A percentile compares a stretch with the other conserved stretches of the same genome.
Evolutionary conservation across 495 filamentous ascomycete species (phyloP).

Genomic region (Cenococcum geophilum): DNA sequence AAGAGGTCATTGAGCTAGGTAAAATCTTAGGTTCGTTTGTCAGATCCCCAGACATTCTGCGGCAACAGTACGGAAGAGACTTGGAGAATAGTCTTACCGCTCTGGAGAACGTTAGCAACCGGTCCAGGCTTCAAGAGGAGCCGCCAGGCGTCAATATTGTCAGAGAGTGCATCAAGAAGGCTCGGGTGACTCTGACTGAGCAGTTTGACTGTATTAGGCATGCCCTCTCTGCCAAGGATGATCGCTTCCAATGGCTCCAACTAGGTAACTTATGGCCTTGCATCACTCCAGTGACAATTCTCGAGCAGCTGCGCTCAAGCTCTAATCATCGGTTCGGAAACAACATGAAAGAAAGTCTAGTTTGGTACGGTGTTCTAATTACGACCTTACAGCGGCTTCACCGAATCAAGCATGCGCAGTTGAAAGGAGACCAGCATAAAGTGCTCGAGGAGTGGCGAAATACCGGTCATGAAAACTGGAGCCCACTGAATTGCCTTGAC

Average conservation of each 20-base stretch:
- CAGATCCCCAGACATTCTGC: slow-evolving; percentile 1
- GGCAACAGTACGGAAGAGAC: slow-evolving; percentile 12
- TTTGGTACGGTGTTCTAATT: slow-evolving; percentile 41
- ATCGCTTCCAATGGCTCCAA: slow-evolving; percentile 42
- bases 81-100: slow-evolving; percentile 5
- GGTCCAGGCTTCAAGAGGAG: not conserved
- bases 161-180: not conserved
- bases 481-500: slow-evolving; percentile 42
- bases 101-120: slow-evolving; percentile 2
- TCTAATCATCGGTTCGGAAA: slow-evolving; percentile 32
- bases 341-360: slow-evolving; percentile 43
- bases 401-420: slow-evolving; percentile 34
- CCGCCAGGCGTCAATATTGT: not conserved
- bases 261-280: slow-evolving; percentile 49
- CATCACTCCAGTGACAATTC: slow-evolving; percentile 44
- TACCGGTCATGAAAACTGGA: slow-evolving; percentile 49
- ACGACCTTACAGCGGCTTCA: slow-evolving; percentile 44
- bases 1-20: slow-evolving; percentile 5
- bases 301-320: slow-evolving; percentile 48
- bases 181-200: not conserved
- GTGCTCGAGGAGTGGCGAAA: slow-evolving; percentile 22
- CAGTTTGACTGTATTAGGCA: slow-evolving; percentile 8
- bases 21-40: slow-evolving; percentile 1
- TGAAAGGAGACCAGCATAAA: slow-evolving; percentile 16
- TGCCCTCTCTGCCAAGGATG: slow-evolving; percentile 8